phyloP scores from a whole-genome alignment of 108 stramenopile species.

The Licmophora abbreviata region DNA sequence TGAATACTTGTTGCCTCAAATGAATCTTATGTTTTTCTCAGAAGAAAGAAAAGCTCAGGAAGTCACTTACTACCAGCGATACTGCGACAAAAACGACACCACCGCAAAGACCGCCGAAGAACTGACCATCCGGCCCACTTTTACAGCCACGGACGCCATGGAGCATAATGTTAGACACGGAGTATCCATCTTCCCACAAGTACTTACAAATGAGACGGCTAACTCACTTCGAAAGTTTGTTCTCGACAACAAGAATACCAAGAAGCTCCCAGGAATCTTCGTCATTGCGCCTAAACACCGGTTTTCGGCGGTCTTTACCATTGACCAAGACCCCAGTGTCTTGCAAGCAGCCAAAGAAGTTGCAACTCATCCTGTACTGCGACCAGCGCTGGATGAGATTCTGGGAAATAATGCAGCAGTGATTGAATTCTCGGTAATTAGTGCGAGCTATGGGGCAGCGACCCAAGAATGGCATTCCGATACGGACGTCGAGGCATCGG shows the following conservation, averaged over 20 bases:
- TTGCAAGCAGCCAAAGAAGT: slow-evolving; percentile 7
- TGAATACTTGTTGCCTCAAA: slow-evolving; percentile 7
- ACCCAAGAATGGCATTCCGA: slow-evolving; percentile 42
- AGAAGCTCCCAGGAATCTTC: not conserved
- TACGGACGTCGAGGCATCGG: slow-evolving; percentile 23
- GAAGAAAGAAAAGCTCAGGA: not conserved
- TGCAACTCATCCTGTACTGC: slow-evolving; percentile 3
- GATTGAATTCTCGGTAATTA: slow-evolving; percentile 58
- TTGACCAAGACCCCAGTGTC: slow-evolving; percentile 11
- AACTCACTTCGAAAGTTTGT: slow-evolving; percentile 7
- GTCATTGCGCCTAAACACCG: slow-evolving; percentile 11
- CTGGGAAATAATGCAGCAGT: slow-evolving; percentile 46
- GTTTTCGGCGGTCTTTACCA: slow-evolving; percentile 9
- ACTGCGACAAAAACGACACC: slow-evolving; percentile 2
- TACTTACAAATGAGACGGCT: slow-evolving; percentile 10
- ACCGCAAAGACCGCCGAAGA: slow-evolving; percentile 3
- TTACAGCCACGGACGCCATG: slow-evolving; percentile 2
- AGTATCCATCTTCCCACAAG: slow-evolving; percentile 1
- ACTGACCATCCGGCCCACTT: slow-evolving; percentile 1
- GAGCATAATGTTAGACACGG: slow-evolving; percentile 10
- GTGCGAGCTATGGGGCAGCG: slow-evolving; percentile 34
- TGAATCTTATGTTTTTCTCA: slow-evolving; percentile 2
- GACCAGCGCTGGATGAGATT: slow-evolving; percentile 20
- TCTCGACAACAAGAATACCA: not conserved
- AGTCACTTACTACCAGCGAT: slow-evolving; percentile 8